Evolutionary conservation across 345 rosid species (phyloP).

Genomic region (Bruguiera sexangula): DNA sequence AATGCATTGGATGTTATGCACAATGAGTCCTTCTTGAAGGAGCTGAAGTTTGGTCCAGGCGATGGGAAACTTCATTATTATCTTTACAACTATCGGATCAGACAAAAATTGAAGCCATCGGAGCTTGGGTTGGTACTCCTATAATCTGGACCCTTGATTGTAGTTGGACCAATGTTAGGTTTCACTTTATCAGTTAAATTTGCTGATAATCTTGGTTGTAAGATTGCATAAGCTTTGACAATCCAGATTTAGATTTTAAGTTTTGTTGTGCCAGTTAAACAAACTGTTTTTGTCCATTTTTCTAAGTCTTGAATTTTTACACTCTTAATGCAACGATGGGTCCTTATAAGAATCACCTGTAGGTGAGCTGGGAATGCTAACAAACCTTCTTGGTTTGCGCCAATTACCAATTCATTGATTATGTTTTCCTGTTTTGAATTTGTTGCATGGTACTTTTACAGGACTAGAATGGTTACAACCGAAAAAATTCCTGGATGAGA

Average conservation of each 20-base stretch:
- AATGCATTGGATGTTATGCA: slow-evolving; percentile 87
- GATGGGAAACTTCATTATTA: slow-evolving; percentile 91
- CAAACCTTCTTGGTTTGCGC: too few relatives aligned
- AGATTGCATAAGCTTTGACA: neutral
- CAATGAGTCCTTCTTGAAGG: slow-evolving; percentile 73
- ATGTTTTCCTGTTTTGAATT: too few relatives aligned
- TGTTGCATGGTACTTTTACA: too few relatives aligned
- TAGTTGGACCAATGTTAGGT: neutral
- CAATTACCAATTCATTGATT: too few relatives aligned
- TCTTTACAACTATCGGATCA: slow-evolving; percentile 66
- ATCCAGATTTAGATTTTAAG: neutral
- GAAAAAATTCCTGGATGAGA: too few relatives aligned
- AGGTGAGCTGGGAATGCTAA: too few relatives aligned
- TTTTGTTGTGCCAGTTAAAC: neutral
- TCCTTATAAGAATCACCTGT: neutral
- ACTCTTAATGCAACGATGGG: neutral
- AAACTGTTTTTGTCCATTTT: neutral
- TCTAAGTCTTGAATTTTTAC: neutral
- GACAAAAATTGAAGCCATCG: slow-evolving; percentile 51
- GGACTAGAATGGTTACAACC: too few relatives aligned
- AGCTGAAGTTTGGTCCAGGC: slow-evolving; percentile 82
- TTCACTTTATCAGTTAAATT: neutral
- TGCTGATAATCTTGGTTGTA: slow-evolving; percentile 2
- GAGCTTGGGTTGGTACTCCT: slow-evolving; percentile 86
- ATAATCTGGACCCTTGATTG: slow-evolving; percentile 23